A percentile compares a stretch with the other conserved stretches of the same genome.
These are phyloP conservation scores for Geotrichum histeridarum DNA, from an alignment of 1,139 yeast genomes.

Conservation along the genomic window DNA sequence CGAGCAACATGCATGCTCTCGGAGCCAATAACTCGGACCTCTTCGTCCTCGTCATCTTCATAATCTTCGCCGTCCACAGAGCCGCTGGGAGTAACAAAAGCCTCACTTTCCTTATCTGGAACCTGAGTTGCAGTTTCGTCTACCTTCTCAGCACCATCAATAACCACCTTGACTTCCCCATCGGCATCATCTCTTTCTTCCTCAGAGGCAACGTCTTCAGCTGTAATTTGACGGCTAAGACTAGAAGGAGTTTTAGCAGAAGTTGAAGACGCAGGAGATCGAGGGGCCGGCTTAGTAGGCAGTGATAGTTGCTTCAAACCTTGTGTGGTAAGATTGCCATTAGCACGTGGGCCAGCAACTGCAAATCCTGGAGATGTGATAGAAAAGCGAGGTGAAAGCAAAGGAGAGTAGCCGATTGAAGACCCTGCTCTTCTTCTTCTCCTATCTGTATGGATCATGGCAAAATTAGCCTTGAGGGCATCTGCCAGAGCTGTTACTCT, in stretches of 20 bases:
- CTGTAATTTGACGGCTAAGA: conserved; percentile 15
- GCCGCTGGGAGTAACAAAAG: neutral
- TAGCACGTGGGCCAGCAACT: neutral
- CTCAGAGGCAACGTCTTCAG: conserved; percentile 26
- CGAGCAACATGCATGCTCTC: conserved; percentile 93
- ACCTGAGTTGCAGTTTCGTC: neutral
- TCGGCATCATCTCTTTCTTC: conserved; percentile 39
- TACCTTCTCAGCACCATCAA: conserved; percentile 11
- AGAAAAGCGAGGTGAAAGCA: neutral
- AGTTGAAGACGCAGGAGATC: neutral
- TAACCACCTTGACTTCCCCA: conserved; percentile 44
- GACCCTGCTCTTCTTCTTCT: conserved; percentile 61
- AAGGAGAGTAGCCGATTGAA: neutral
- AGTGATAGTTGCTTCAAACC: neutral
- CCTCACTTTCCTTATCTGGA: conserved; percentile 42
- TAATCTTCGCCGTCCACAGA: conserved; percentile 54
- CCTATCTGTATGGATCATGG: conserved; percentile 97
- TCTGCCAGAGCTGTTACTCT: conserved; percentile 97
- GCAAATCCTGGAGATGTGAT: neutral
- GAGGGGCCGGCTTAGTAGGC: neutral
- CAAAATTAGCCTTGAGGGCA: conserved; percentile 88
- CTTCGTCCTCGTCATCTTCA: conserved; percentile 50
- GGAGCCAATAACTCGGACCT: conserved; percentile 60
- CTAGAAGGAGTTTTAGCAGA: conserved; percentile 14
- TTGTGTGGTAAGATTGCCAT: neutral